Evolutionary conservation across 2,329 filamentous ascomycete species (phyloP).

Genomic region (Botryotinia convoluta): DNA sequence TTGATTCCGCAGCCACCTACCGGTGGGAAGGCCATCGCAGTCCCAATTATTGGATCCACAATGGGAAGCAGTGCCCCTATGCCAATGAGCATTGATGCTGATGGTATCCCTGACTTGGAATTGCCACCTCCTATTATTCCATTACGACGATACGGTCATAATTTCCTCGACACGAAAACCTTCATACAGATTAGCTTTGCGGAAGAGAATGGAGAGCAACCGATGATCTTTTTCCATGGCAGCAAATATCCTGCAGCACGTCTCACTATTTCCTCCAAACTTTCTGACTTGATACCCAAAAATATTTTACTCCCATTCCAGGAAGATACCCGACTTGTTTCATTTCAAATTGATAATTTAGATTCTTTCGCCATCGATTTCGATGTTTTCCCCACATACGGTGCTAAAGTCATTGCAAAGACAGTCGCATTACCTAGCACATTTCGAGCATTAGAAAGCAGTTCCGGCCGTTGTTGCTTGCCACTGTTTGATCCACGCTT

Average conservation of each 20-base stretch:
- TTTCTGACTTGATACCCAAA: conserved; percentile 92
- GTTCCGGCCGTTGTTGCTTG: conserved; percentile 76
- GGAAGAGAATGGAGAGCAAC: conserved; percentile 68
- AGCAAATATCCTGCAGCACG: conserved; percentile 94
- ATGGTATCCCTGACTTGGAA: conserved; percentile 88
- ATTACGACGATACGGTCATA: conserved; percentile 90
- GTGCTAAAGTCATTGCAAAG: conserved; percentile 95
- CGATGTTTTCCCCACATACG: conserved; percentile 95
- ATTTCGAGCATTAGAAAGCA: conserved; percentile 73
- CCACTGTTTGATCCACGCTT: conserved; percentile 91
- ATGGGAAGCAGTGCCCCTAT: conserved; percentile 43
- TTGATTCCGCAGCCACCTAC: conserved; percentile 40
- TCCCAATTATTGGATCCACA: conserved; percentile 38
- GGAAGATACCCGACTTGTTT: conserved; percentile 89
- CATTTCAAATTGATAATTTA: conserved; percentile 92
- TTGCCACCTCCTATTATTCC: conserved; percentile 96
- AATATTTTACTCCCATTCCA: conserved; percentile 95
- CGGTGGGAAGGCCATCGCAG: conserved; percentile 29
- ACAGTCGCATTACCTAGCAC: conserved; percentile 86
- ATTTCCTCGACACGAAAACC: conserved; percentile 96
- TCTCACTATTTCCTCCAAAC: conserved; percentile 93
- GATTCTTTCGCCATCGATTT: conserved; percentile 94
- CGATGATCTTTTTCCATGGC: conserved; percentile 93
- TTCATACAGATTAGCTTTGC: conserved; percentile 86
- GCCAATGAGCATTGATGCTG: conserved; percentile 70